Evolutionary conservation across 2,329 filamentous ascomycete genomes (phyloP).

Genomic region (Claviceps sp.): DNA sequence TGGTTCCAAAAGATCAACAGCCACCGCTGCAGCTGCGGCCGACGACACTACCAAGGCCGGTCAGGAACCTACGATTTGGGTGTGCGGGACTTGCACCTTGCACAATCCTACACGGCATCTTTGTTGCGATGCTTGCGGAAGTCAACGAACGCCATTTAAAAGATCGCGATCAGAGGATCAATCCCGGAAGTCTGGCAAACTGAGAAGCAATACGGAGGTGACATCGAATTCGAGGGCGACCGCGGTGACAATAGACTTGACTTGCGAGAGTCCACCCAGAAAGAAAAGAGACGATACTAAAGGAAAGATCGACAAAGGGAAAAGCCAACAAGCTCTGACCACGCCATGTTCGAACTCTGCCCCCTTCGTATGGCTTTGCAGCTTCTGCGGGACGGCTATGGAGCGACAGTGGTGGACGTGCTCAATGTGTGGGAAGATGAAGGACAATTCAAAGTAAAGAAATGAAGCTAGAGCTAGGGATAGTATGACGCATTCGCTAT

Average conservation of each 20-base stretch:
- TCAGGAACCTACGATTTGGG: conserved; percentile 27
- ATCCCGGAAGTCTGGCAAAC: not conserved
- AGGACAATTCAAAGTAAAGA: conserved; percentile 28
- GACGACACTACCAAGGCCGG: not conserved
- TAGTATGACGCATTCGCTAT: not conserved
- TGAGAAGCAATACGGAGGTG: conserved; percentile 8
- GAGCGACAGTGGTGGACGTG: conserved; percentile 46
- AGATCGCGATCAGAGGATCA: conserved; percentile 7
- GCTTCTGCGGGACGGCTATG: conserved; percentile 36
- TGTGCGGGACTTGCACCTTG: conserved; percentile 42
- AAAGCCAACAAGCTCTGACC: conserved; percentile 6
- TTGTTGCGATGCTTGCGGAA: conserved; percentile 44
- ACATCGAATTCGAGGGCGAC: conserved; percentile 6
- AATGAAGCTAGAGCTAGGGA: not conserved
- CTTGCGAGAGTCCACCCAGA: conserved; percentile 17
- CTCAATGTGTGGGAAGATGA: conserved; percentile 39
- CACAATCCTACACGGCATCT: conserved; percentile 37
- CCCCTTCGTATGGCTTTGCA: conserved; percentile 35
- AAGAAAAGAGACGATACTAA: conserved; percentile 4
- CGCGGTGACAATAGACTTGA: conserved; percentile 20
- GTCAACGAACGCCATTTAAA: conserved; percentile 20
- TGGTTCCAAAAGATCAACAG: not conserved
- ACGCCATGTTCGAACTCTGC: conserved; percentile 5
- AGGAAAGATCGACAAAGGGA: conserved; percentile 1
- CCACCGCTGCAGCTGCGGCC: not conserved